Evolutionary conservation across 2,329 filamentous ascomycete species (phyloP), one percentile per base, ranked within the genome.

Genomic region (Penicillium sp.): DNA sequence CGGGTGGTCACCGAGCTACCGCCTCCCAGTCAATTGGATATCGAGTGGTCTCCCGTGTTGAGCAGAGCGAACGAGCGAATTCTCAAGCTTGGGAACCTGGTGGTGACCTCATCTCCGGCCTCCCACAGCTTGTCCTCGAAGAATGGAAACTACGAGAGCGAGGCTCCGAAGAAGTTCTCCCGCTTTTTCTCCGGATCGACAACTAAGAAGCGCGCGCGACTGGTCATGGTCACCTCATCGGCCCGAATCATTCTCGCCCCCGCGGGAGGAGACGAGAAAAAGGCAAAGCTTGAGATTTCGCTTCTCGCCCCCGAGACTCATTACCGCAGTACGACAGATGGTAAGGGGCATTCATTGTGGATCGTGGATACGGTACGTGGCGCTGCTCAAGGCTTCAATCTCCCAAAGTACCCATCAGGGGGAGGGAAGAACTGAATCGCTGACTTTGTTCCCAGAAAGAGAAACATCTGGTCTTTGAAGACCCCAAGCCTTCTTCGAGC

Each of bases 31-130:
- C 93, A 97, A 67, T 76, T 98, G 26, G 93, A 98, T 64, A 95
- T 98, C 48, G 93, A 98, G 70, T 98, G 93, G 93, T 96, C 91
- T 0, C 93, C 93, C 1, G 90, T 98, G 4, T 75, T 98, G 47
- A 96, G 88, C 8, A 84, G 85, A 61, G 85, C 83, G 50, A 96
- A 97, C 63, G 93, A 98, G 69, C 82, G 93, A 33, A 98, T 98
- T 57, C 70, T 98, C 53, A 96, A 95, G 67, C 76, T 98, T 24
- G 93, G 93, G 2, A 95, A 98, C 61, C 73, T 96, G 54, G 81
- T 90, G 68, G 90, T 98, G 6, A 77, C 88, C 35, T 86, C 88
- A 5, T 82, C 88, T 2, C 86, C 90, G 8, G 78, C 90, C 45
- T 79, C 86, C 8, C 86, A 88, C 62, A 87, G 83, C 52, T 82